Conservation (phyloP, 192 early-diverging fungal genomes). For the Rhizophagus clarus region DNA sequence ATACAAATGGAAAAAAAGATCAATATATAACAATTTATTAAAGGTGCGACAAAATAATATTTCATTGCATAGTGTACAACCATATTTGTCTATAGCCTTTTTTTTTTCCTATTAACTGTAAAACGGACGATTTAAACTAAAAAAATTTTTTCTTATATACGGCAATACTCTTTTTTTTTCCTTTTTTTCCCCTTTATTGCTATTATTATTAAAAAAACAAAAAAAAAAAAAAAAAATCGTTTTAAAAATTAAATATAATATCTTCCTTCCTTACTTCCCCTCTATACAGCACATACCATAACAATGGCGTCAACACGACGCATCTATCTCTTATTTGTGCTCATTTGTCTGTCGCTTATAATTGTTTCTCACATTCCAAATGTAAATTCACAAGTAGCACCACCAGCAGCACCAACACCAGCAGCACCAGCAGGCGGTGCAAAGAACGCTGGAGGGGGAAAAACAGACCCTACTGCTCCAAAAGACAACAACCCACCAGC, state of each 20-base stretch:
- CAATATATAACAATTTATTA: too few relatives aligned
- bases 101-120: too few relatives aligned
- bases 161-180: too few relatives aligned
- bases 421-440: background rate
- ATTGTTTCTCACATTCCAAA: background rate
- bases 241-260: background rate
- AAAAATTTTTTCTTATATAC: too few relatives aligned
- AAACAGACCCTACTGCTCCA: background rate
- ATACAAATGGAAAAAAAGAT: too few relatives aligned
- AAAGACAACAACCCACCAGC: background rate
- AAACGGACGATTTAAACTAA: too few relatives aligned
- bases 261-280: background rate
- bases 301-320: conserved; percentile 4
- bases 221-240: background rate
- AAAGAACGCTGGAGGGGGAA: background rate
- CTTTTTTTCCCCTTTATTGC: too few relatives aligned
- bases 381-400: background rate
- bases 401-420: background rate
- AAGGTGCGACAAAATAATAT: too few relatives aligned
- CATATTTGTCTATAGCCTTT: too few relatives aligned
- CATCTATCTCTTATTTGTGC: background rate
- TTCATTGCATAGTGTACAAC: too few relatives aligned
- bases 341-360: background rate
- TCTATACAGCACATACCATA: background rate
- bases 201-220: background rate